Evolutionary conservation across 2,329 filamentous ascomycete species (phyloP).

Genomic region (Fusarium citri): DNA sequence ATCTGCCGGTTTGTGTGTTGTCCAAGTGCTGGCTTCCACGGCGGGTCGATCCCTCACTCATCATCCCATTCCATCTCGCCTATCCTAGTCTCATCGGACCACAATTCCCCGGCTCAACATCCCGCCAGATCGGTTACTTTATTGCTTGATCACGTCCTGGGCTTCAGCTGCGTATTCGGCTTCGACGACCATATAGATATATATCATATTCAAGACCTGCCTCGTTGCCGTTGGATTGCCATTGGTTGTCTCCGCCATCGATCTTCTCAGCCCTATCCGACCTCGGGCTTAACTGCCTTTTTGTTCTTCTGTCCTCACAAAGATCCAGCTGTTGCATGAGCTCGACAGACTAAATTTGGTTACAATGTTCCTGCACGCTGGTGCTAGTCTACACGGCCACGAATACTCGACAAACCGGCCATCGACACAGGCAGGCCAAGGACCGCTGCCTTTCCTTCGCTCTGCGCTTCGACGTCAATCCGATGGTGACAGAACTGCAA

Average conservation of each 20-base stretch:
- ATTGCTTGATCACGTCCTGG: slow-evolving; percentile 35
- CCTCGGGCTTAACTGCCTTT: not conserved
- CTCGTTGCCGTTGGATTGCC: slow-evolving; percentile 9
- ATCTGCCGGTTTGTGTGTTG: slow-evolving; percentile 25
- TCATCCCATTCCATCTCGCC: slow-evolving; percentile 41
- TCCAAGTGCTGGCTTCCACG: slow-evolving; percentile 39
- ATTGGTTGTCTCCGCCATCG: not conserved
- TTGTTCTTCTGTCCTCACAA: not conserved
- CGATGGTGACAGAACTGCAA: slow-evolving; percentile 44
- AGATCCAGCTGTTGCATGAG: slow-evolving; percentile 36
- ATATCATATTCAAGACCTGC: slow-evolving; percentile 33
- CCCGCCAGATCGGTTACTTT: slow-evolving; percentile 42
- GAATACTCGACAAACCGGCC: slow-evolving; percentile 62
- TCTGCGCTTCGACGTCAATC: slow-evolving; percentile 55
- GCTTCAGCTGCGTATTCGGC: slow-evolving; percentile 35
- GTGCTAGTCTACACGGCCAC: slow-evolving; percentile 70
- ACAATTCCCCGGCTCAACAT: slow-evolving; percentile 36
- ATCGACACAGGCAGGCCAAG: slow-evolving; percentile 49
- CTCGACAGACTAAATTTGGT: slow-evolving; percentile 29
- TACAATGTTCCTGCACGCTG: slow-evolving; percentile 69
- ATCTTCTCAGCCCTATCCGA: not conserved
- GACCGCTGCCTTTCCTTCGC: slow-evolving; percentile 56
- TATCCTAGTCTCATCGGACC: slow-evolving; percentile 46
- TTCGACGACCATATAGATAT: slow-evolving; percentile 27
- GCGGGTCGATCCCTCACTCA: slow-evolving; percentile 28